Evolutionary conservation across 768 basidiomycete species (phyloP).

Genomic region (Termitomyces sp.): DNA sequence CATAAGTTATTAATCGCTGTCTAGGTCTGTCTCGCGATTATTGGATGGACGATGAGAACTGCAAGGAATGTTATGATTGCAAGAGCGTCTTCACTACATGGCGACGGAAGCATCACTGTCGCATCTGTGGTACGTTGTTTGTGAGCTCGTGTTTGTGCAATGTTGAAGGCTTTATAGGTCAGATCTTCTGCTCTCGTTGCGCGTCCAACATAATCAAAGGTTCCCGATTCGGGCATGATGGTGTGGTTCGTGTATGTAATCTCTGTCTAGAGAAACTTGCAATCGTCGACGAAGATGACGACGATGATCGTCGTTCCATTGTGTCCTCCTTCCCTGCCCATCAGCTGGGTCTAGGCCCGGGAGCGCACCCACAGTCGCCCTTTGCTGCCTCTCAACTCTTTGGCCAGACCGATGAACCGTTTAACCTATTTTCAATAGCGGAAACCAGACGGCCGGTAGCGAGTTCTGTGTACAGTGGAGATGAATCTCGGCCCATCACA

Average conservation of each 20-base stretch:
- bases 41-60: conserved; percentile 98
- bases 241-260: conserved; percentile 95
- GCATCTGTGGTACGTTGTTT: conserved; percentile 76
- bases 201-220: conserved; percentile 97
- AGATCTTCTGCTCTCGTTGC: conserved; percentile 97
- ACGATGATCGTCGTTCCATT: conserved; percentile 82
- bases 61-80: conserved; percentile 95
- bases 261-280: conserved; percentile 90
- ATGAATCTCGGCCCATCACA: conserved; percentile 46
- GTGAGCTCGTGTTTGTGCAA: background rate
- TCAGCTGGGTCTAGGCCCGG: conserved; percentile 55
- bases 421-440: conserved; percentile 78
- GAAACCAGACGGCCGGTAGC: conserved; percentile 58
- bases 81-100: conserved; percentile 92
- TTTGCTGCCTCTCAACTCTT: conserved; percentile 87
- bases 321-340: conserved; percentile 76
- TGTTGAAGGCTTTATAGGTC: conserved; percentile 44
- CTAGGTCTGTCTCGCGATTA: conserved; percentile 88
- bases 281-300: conserved; percentile 84
- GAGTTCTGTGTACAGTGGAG: conserved; percentile 50
- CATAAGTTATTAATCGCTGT: conserved; percentile 5
- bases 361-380: conserved; percentile 70
- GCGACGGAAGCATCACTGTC: conserved; percentile 95
- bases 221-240: conserved; percentile 86
- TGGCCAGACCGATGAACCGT: conserved; percentile 70